Percentiles rank a stretch among this genome's conserved stretches.
These are phyloP conservation scores for Peziza echinospora DNA, from an alignment of 495 filamentous ascomycete genomes.

Conservation along the genomic window DNA sequence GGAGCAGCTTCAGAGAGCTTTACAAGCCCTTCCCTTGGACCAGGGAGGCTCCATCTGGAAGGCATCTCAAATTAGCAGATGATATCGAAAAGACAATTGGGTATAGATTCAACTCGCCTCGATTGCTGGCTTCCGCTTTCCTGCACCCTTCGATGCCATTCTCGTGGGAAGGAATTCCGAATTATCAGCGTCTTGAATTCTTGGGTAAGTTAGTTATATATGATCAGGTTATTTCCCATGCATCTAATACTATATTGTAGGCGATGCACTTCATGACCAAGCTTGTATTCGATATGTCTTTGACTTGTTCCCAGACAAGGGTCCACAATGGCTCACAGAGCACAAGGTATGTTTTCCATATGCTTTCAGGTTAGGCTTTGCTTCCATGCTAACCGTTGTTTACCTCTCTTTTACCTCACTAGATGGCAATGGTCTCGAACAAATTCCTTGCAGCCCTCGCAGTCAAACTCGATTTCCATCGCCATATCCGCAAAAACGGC, in stretches of 20 bases:
- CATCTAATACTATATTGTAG: too few species aligned
- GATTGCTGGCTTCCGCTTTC: constrained; percentile 64
- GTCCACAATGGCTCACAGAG: constrained; percentile 95
- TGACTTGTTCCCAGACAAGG: constrained; percentile 47
- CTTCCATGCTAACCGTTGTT: background rate
- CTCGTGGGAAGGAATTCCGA: constrained; percentile 54
- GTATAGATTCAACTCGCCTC: constrained; percentile 64
- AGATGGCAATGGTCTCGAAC: constrained; percentile 97
- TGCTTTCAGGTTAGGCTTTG: too few species aligned
- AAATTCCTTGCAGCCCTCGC: constrained; percentile 73
- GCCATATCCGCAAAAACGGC: constrained; percentile 43
- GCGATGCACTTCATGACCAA: constrained; percentile 81
- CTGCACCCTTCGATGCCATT: constrained; percentile 64
- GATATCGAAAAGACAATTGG: constrained; percentile 44
- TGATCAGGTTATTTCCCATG: background rate
- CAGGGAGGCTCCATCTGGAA: constrained; percentile 29
- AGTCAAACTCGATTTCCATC: constrained; percentile 55
- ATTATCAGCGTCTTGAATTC: constrained; percentile 85
- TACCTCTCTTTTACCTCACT: constrained; percentile 5
- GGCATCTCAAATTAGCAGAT: constrained; percentile 42
- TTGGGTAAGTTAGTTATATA: constrained; percentile 27
- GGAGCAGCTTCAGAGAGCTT: constrained; percentile 45
- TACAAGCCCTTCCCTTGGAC: constrained; percentile 62
- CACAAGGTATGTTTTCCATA: constrained; percentile 60
- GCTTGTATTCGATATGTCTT: constrained; percentile 65